These are phyloP conservation scores for Cystobasidium sp. DNA, from an alignment of 1,284 basidiomycete genomes.

Conservation along the genomic window DNA sequence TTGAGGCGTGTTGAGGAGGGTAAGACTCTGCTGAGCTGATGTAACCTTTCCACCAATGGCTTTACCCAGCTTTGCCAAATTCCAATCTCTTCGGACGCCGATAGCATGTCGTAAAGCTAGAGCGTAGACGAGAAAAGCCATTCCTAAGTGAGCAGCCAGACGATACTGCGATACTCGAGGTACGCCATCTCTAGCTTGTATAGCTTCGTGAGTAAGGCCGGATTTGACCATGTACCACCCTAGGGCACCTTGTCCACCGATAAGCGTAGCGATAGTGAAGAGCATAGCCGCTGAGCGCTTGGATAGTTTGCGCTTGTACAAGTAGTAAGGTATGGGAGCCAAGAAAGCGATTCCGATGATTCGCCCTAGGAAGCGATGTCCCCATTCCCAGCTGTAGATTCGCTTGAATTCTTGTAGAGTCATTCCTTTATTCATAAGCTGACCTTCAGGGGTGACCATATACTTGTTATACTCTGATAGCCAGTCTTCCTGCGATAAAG, in stretches of 20 bases:
- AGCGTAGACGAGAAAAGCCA: conserved; percentile 86
- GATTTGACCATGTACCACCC: conserved; percentile 99
- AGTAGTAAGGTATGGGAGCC: conserved; percentile 77
- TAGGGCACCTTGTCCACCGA: conserved; percentile 71
- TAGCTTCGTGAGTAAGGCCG: conserved; percentile 80
- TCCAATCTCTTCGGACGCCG: conserved; percentile 78
- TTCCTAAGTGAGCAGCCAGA: conserved; percentile 88
- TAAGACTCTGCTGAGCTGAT: conserved; percentile 51
- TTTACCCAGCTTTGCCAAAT: conserved; percentile 63
- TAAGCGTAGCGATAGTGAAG: conserved; percentile 53
- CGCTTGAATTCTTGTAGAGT: conserved; percentile 88
- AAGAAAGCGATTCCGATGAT: conserved; percentile 71
- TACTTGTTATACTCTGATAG: conserved; percentile 92
- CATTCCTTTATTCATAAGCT: conserved; percentile 80
- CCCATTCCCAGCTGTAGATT: conserved; percentile 99
- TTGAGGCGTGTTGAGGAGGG: conserved; percentile 64
- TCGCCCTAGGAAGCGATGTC: conserved; percentile 90
- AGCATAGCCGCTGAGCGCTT: conserved; percentile 47
- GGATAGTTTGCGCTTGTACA: conserved; percentile 64
- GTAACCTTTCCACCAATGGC: conserved; percentile 49
- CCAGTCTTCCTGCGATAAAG: conserved; percentile 79
- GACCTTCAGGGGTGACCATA: conserved; percentile 91
- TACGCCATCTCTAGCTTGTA: conserved; percentile 71
- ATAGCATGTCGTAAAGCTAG: conserved; percentile 88
- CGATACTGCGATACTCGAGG: conserved; percentile 97